Base-by-base conservation (phyloP, 805 yeast genomes). In the Priceomyces fermenticarens region DNA sequence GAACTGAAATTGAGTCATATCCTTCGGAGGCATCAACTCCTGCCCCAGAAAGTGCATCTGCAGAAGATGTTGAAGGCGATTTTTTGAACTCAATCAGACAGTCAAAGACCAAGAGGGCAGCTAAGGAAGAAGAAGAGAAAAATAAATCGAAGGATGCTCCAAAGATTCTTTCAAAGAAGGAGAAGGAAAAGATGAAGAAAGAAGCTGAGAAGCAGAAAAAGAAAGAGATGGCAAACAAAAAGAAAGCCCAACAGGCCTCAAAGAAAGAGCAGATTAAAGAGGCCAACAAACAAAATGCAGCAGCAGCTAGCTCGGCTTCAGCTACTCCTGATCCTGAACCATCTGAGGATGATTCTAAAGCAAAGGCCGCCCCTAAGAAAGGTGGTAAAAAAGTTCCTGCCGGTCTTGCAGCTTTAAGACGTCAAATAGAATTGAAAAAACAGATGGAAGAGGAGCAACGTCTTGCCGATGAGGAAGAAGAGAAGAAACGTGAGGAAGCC, bases 121-220 rank as follows among this genome's bases (percentile, higher is more conserved):
- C 75, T 35, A 81, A 81, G 63, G 81, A 75, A 45, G 83, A 80
- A 41, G 81, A 79, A 52, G 78, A 77, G 40, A 76, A 77, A 46
- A 67, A 62, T 54, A 67, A 70, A 45, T 60, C 63, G 39, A 63
- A 70, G 36, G 79, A 74, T 36, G 88, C 78, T 25, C 88, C 91
- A 36, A 77, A 80, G 49, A 73, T 89, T 58, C 88, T 90, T 65
- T 80, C 91, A 43, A 93, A 91, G 78, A 89, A 91, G 68, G 98
- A 86, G 58, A 86, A 85, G 68, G 95, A 91, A 70, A 90, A 83
- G 71, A 96, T 93, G 65, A 88, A 87, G 80, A 95, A 91, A 64
- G 96, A 90, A 63, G 81, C 79, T 50, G 95, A 86, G 60, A 91
- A 91, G 74, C 87, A 83, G 53, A 77, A 82, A 65, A 91, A 91